phyloP scores from a whole-genome alignment of 306 rosid species.

The Vicia sativa region DNA sequence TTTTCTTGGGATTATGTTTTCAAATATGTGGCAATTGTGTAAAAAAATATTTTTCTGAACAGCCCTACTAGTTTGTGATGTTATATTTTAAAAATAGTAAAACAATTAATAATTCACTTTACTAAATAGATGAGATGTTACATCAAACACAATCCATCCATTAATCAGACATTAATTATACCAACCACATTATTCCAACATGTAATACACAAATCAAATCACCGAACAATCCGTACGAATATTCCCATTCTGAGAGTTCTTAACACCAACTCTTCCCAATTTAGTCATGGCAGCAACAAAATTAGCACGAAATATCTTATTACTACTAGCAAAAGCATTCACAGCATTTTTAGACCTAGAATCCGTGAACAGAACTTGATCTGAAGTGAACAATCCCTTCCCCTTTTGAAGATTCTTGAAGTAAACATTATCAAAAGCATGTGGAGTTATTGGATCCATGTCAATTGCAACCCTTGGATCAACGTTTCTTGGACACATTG shows the following conservation, averaged over 20 bases:
- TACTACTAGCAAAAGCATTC: conserved; percentile 50
- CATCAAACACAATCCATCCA: conserved; percentile 28
- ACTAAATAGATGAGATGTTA: background rate
- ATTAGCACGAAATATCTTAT: conserved; percentile 48
- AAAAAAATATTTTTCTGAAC: no score
- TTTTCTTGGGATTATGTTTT: no score
- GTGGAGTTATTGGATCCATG: conserved; percentile 82
- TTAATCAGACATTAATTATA: background rate
- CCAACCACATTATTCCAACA: background rate
- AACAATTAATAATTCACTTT: no score
- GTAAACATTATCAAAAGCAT: conserved; percentile 56
- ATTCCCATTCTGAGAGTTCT: conserved; percentile 58
- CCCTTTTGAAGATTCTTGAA: conserved; percentile 67
- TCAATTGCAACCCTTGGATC: conserved; percentile 68
- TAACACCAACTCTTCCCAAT: conserved; percentile 77
- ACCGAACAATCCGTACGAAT: conserved; percentile 65
- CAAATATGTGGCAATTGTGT: no score
- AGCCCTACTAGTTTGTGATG: no score
- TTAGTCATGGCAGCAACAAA: conserved; percentile 68
- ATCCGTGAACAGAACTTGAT: conserved; percentile 64
- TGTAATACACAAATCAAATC: conserved; percentile 37
- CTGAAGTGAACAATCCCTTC: conserved; percentile 69
- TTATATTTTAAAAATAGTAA: no score
- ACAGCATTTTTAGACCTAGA: conserved; percentile 57
- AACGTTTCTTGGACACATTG: conserved; percentile 64